Evolutionary conservation across 2,329 filamentous ascomycete genomes (phyloP), one percentile per base, ranked within the genome.

Genomic region (Aspergillus pseudotamarii): DNA sequence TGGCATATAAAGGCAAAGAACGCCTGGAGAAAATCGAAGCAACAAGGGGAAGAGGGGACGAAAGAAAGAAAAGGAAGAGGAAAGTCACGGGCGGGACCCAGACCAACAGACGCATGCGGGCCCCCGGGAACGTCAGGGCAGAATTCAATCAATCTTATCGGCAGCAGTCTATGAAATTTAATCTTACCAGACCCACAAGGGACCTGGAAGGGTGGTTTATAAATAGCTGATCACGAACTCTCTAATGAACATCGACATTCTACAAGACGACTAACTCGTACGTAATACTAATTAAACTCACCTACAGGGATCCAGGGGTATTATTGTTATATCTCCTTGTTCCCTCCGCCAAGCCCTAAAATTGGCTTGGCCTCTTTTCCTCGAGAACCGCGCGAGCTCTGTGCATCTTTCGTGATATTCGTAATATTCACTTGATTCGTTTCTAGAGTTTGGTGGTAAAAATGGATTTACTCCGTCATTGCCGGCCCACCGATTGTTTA

Each of bases 31-130:
- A 38, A 46, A 46, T 46, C 23, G 43, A 46, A 26, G n/a, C 16
- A 38, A 11, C 32, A 53, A 21, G 12, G 36, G 32, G 53, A n/a
- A 57, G 23, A 16, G 32, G 50, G 50, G 26, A 54, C 36, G 30
- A 32, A 60, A 66, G 26, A 43, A 45, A 58, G 34, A 57, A 51
- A 59, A 41, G 51, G 46, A 55, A 59, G 51, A 58, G 55, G 50
- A n/a, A 55, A 63, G 45, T 36, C 36, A 50, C 48, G 50, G 34
- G 34, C 36, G 36, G 41, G 43, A 51, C 56, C 54, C 59, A 59
- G 55, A 26, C 59, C 16, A 58, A 58, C 64, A 59, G 59, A 66
- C 62, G 64, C 64, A 64, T 68, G 68, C 68, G 66, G 68, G 67
- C 64, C 68, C 62, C 66, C 65, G 65, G 59, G 57, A 56, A 55